A percentile compares a stretch with the other conserved stretches of the same genome.
Evolutionary conservation across 768 basidiomycete species (phyloP).

Genomic region (Tulasnella sp.): DNA sequence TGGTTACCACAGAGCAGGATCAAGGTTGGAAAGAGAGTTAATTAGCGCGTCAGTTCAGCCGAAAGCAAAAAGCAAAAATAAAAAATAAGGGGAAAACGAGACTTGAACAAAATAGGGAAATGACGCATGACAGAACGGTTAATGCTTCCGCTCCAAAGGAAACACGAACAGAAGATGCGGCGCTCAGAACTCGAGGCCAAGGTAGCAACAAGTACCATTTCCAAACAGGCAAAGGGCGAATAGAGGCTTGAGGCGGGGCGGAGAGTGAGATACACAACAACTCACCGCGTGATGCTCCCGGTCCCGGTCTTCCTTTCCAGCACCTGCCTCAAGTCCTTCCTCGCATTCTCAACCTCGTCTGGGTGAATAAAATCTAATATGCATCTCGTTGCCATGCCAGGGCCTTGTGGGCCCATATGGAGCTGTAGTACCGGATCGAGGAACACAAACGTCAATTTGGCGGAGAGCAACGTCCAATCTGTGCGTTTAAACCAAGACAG

Average conservation of each 20-base stretch:
- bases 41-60: not conserved
- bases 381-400: conserved; percentile 62
- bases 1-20: conserved; percentile 35
- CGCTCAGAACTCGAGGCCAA: not conserved
- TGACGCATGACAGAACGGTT: not conserved
- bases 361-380: conserved; percentile 79
- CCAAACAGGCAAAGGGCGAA: not conserved
- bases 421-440: conserved; percentile 71
- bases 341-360: conserved; percentile 72
- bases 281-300: conserved; percentile 75
- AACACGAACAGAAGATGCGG: too few relatives aligned
- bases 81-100: too few relatives aligned
- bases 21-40: conserved; percentile 1
- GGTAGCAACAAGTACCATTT: not conserved
- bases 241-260: conserved; percentile 18
- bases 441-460: conserved; percentile 73
- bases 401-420: conserved; percentile 69
- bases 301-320: conserved; percentile 70
- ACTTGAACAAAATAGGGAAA: not conserved
- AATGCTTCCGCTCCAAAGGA: not conserved
- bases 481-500: too few relatives aligned
- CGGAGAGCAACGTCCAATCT: conserved; percentile 82
- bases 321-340: conserved; percentile 67
- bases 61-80: not conserved
- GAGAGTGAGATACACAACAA: conserved; percentile 22